Percentiles rank a stretch among this genome's conserved stretches.
These are phyloP conservation scores for Malus hybrid DNA, from an alignment of 331 rosid species.

Conservation along the genomic window DNA sequence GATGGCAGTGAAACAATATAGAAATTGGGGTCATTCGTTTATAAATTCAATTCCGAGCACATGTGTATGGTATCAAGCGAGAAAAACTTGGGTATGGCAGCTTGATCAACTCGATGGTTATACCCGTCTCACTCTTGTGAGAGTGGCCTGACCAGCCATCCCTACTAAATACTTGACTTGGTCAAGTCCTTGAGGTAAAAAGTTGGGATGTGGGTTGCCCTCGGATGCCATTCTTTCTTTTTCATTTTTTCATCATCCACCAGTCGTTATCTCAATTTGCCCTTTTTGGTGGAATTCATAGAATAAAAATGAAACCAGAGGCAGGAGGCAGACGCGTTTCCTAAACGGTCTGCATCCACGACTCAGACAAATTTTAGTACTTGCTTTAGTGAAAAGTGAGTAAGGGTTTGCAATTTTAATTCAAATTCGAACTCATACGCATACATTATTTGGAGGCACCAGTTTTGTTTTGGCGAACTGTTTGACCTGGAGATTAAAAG, in stretches of 20 bases:
- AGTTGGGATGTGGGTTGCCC: background rate
- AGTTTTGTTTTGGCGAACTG: too few relatives aligned
- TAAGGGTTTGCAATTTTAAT: too few relatives aligned
- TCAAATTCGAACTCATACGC: too few relatives aligned
- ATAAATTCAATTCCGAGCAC: background rate
- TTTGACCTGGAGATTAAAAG: background rate
- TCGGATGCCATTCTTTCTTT: background rate
- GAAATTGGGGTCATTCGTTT: slow-evolving; percentile 25
- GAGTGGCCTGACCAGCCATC: too few relatives aligned
- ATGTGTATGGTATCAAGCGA: background rate
- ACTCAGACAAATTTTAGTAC: too few relatives aligned
- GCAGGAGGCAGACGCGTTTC: background rate
- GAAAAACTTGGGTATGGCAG: background rate
- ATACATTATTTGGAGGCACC: background rate
- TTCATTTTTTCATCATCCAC: background rate
- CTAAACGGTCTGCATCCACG: background rate
- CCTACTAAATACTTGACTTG: background rate
- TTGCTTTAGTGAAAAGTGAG: background rate
- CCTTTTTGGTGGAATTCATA: background rate
- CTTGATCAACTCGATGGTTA: background rate
- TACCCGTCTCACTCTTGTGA: background rate
- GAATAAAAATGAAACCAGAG: background rate
- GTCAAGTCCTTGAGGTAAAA: background rate
- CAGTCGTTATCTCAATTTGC: slow-evolving; percentile 4
- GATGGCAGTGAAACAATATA: slow-evolving; percentile 26